Base-by-base conservation (phyloP, 2,329 filamentous ascomycete species). In the Diaporthe citri region DNA sequence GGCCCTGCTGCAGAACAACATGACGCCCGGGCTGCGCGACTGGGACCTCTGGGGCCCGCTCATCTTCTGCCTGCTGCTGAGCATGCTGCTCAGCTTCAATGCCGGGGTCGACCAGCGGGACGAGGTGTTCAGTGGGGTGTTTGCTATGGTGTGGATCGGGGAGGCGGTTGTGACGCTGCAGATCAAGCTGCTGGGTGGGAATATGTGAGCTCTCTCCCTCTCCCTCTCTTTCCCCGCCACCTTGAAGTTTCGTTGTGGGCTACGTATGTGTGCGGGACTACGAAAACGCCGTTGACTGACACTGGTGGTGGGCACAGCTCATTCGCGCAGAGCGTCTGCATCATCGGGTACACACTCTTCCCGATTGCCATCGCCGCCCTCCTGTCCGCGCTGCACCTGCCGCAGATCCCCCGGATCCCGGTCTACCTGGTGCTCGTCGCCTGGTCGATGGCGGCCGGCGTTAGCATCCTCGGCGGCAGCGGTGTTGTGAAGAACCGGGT, bases 11-110 rank as follows among this genome's bases (percentile, higher is more conserved):
- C 88, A 90, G 82, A 91, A 89, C 78, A 90, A 90, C 82, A 97
- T 98, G 95, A 96, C 93, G 78, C 94, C 97, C 70, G 96, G 96
- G 1, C 86, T 98, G 81, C 89, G 96, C 77, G 96, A 99, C 86
- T 99, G 97, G 97, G 97, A 99, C 88, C 90, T 99, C 70, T 99
- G 97, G 97, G 97, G 97, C 0, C 97, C 97, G 48, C 87, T 99
- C 74, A 92, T 99, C 78, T 99, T 99, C 87, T 98, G 96, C 80
- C 86, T 99, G 78, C 87, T 97, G 75, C 87, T 99, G 75, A 96
- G 95, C 79, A 89, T 98, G 84, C 91, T 99, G 79, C 88, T 99
- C 75, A 97, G 96, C 79, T 91, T 97, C 82, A 91, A 93, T 77
- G 95, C 95, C 20, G 90, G 92, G 79, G 88, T 90, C 1, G 91